Base-by-base conservation (phyloP, 2,329 filamentous ascomycete genomes). In the Clarireedia hainanense region DNA sequence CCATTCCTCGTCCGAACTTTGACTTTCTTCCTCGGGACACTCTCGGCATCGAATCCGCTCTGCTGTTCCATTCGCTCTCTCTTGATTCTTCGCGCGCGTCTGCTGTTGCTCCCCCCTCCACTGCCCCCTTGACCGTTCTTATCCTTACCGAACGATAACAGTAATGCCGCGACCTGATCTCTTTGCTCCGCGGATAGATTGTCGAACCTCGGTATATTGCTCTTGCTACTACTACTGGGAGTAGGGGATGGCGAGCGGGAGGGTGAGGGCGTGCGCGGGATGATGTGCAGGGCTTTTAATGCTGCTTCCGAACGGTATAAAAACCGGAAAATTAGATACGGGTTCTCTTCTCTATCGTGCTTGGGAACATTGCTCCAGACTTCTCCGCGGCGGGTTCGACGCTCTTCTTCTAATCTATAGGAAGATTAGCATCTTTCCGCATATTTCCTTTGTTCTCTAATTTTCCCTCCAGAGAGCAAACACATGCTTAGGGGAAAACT, bases 221-320 rank as follows among this genome's bases (percentile, higher is more conserved):
- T 27, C 20, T 20, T 20, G 7, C 26, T 27, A 7, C 26, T 27
- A 2, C 7, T 7, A 2, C 26, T 27, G 26, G 10, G 36, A 27
- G 37, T 58, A 60, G 45, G 45, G 23, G 45, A 47, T 47, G 23
- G 45, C 6, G 45, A 47, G 45, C 14, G 14, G 10, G 45, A 42
- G 17, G 45, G 20, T 7, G 20, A 20, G 20, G 20, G 20, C 6
- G 45, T 47, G 23, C 26, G 20, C n/a, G 23, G 45, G 4, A 47
- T 24, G 5, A 24, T 24, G 15, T 47, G n/a, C 2, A 47, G 45
- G 20, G 14, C 14, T 15, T 47, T 27, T 15, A 47, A 14, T 47
- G 45, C 5, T 47, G 26, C 45, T 43, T 55, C 17, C 2, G 52
- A 55, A 2, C 37, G 52, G 5, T 55, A 55, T 1, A 50, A 12